Conservation (phyloP, 2,329 filamentous ascomycete genomes). For the Arthroderma sp. region DNA sequence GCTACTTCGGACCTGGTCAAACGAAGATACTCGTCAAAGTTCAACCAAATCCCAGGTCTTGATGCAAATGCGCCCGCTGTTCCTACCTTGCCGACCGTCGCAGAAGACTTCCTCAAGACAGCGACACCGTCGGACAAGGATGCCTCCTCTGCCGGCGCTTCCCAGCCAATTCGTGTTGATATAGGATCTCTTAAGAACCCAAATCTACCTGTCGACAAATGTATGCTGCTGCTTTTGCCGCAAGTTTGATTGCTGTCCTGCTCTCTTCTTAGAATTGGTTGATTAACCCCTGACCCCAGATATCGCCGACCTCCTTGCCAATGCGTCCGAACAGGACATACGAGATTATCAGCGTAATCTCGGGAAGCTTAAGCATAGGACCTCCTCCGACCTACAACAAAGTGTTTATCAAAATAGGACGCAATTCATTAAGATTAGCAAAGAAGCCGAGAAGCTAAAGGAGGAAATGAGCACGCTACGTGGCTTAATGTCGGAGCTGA, state of each 20-base stretch:
- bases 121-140: conserved; percentile 2
- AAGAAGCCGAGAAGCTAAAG: conserved; percentile 96
- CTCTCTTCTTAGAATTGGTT: background rate
- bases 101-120: conserved; percentile 43
- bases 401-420: conserved; percentile 95
- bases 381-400: conserved; percentile 74
- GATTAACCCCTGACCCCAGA: conserved; percentile 17
- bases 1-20: conserved; percentile 76
- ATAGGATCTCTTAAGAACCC: conserved; percentile 67
- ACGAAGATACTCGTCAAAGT: conserved; percentile 82
- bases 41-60: conserved; percentile 62
- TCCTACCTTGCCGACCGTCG: conserved; percentile 49
- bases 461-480: conserved; percentile 84
- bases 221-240: conserved; percentile 31
- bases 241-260: background rate
- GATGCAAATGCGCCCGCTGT: conserved; percentile 56
- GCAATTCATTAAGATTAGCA: conserved; percentile 98
- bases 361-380: conserved; percentile 62
- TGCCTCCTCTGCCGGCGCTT: conserved; percentile 38
- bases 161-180: conserved; percentile 56
- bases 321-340: conserved; percentile 80
- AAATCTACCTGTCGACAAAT: conserved; percentile 65
- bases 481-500: conserved; percentile 85
- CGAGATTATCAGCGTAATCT: conserved; percentile 65
- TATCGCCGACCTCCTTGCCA: conserved; percentile 54